Base-by-base conservation (phyloP, 164 flowering plant genomes). In the Vitis cinerea region DNA sequence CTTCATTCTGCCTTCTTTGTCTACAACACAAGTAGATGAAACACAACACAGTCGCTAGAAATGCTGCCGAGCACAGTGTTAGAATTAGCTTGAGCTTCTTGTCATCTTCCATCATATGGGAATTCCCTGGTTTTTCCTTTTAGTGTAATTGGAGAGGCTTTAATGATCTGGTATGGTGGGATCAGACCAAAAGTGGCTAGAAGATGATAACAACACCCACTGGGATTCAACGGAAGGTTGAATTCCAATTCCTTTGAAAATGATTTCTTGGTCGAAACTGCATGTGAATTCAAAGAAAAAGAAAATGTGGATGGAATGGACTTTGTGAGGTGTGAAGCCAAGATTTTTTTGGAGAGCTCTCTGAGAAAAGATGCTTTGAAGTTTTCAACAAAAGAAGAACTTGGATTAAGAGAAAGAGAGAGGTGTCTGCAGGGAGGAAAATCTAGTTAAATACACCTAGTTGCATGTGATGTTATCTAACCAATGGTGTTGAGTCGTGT, bases 41-140 rank as follows among this genome's bases (percentile, higher is more conserved):
- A 31, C 80, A 44, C 9, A 77, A 16, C 15, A 84, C 59, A 70
- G 79, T 47, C 10, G 79, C 15, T 17, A 75, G 30, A 49, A 67
- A 13, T 16, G 72, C 30, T 30, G 76, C 65, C 27, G 72, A 59
- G 48, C 77, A n/a, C 23, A 79, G 51, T 9, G 69, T 75, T 10
- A 82, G 54, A 49, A 84, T 59, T 15, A 90, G 72, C 62, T 80
- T 76, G 47, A 85, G 71, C 68, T 50, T 63, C 30, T 74, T 75
- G 68, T 78, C 69, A 31, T 67, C 60, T 49, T 65, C 82, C 90
- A 84, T 86, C 67, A 15, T 6, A 30, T 1, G 14, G 30, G 19
- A 12, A 44, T 0, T n/a, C 27, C 27, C 9, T 23, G 13, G 7
- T 47, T 23, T 13, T 55, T 68, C n/a, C 8, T 17, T 55, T 29